A percentile compares a stretch with the other conserved stretches of the same genome.
phyloP scores from a whole-genome alignment of 2,329 filamentous ascomycete genomes.

The Fusarium solani-melongenae region DNA sequence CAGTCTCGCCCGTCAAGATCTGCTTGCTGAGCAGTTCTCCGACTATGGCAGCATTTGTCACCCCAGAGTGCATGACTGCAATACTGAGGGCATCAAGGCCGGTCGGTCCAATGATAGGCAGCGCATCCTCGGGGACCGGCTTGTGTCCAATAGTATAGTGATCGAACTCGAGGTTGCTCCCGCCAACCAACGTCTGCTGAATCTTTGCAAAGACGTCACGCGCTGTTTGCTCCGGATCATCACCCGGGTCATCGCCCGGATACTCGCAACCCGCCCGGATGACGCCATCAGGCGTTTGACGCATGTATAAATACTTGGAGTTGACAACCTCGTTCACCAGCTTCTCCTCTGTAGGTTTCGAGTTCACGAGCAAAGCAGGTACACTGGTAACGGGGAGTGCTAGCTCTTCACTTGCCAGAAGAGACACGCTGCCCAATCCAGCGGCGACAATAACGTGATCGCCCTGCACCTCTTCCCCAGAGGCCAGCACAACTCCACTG shows the following conservation, averaged over 20 bases:
- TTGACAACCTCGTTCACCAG: conserved; percentile 13
- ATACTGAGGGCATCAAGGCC: conserved; percentile 16
- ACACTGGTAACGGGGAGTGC: neutral
- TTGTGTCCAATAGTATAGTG: conserved; percentile 21
- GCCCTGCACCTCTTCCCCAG: neutral
- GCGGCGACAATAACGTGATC: conserved; percentile 27
- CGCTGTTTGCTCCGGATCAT: conserved; percentile 18
- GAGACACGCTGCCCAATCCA: conserved; percentile 11
- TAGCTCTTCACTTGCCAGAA: conserved; percentile 8
- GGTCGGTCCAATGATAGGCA: conserved; percentile 27
- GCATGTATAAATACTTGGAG: conserved; percentile 18
- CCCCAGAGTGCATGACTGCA: conserved; percentile 33
- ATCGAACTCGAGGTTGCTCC: conserved; percentile 4
- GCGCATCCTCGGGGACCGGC: conserved; percentile 12
- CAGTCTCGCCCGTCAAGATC: neutral
- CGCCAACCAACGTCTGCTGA: neutral
- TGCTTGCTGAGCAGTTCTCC: conserved; percentile 25
- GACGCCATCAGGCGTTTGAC: conserved; percentile 20
- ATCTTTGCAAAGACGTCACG: conserved; percentile 4
- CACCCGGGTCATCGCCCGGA: conserved; percentile 21
- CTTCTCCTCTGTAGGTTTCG: neutral
- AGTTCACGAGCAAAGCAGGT: conserved; percentile 24
- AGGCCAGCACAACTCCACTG: conserved; percentile 3
- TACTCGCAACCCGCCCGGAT: conserved; percentile 24
- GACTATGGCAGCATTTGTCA: conserved; percentile 29